Percentiles rank a stretch among this genome's conserved stretches.
phyloP scores from a whole-genome alignment of 1,284 basidiomycete genomes.

The Melampsora larici-populina region DNA sequence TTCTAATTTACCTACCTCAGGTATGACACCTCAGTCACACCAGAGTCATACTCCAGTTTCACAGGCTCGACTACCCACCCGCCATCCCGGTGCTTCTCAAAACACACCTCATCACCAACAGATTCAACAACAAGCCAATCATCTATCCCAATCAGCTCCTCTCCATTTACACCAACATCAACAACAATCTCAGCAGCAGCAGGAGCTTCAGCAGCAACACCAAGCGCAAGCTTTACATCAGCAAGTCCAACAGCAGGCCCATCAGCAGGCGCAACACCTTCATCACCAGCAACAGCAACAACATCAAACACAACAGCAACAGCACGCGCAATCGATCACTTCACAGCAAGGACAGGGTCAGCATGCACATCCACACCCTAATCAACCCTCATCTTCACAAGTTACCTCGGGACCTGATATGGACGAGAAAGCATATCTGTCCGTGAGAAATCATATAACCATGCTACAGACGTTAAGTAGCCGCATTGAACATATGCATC shows the following conservation, averaged over 20 bases:
- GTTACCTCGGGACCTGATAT: constrained; percentile 8
- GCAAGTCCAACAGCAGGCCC: neutral
- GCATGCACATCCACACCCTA: constrained; percentile 7
- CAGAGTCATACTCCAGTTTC: constrained; percentile 12
- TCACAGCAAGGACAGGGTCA: constrained; percentile 1
- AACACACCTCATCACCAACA: constrained; percentile 19
- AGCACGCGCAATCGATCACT: neutral
- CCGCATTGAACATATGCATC: constrained; percentile 14
- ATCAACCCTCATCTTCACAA: constrained; percentile 4
- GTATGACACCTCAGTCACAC: constrained; percentile 36
- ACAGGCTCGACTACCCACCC: constrained; percentile 28
- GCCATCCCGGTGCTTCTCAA: constrained; percentile 13
- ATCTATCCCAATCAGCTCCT: neutral
- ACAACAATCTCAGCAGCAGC: constrained; percentile 3
- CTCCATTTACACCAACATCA: constrained; percentile 20
- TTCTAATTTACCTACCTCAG: constrained; percentile 21
- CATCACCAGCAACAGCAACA: constrained; percentile 7
- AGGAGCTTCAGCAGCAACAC: constrained; percentile 25
- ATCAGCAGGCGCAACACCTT: neutral
- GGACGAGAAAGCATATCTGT: constrained; percentile 5
- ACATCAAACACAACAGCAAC: neutral
- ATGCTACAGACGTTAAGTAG: neutral
- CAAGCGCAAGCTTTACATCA: constrained; percentile 5
- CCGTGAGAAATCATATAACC: constrained; percentile 11
- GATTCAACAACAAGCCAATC: constrained; percentile 21